Evolutionary conservation across 441 rosid species (phyloP).

Genomic region (Populus trichocarpa): DNA sequence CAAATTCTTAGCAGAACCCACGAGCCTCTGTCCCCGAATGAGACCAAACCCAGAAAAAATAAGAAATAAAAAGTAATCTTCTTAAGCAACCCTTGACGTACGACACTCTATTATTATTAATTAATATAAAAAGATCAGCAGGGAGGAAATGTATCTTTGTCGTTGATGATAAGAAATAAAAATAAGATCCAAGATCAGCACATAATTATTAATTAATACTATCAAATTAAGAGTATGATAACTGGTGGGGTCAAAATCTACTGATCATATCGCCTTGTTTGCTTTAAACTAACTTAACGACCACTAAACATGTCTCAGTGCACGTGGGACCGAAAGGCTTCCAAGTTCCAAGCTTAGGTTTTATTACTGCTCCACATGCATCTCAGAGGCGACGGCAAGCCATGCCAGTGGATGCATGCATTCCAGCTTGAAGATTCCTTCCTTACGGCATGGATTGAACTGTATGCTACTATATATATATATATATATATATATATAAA

Average conservation of each 20-base stretch:
- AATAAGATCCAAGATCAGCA: background rate
- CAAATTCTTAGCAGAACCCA: slow-evolving; percentile 18
- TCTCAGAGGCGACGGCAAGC: background rate
- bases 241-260: slow-evolving; percentile 15
- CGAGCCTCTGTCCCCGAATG: slow-evolving; percentile 25
- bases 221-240: background rate
- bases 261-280: background rate
- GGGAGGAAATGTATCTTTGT: slow-evolving; percentile 5
- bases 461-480: background rate
- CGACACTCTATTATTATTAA: background rate
- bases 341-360: background rate
- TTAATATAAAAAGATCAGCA: background rate
- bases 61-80: background rate
- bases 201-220: background rate
- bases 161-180: background rate
- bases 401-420: background rate
- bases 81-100: background rate
- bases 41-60: slow-evolving; percentile 15
- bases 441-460: background rate
- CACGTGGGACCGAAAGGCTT: slow-evolving; percentile 16
- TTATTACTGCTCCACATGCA: background rate
- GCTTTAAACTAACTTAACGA: slow-evolving; percentile 37
- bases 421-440: slow-evolving; percentile 12
- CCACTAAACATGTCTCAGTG: slow-evolving; percentile 17
- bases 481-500: no score